Base-by-base conservation (phyloP, 2,329 filamentous ascomycete species). In the Domatiomyces globalis region DNA sequence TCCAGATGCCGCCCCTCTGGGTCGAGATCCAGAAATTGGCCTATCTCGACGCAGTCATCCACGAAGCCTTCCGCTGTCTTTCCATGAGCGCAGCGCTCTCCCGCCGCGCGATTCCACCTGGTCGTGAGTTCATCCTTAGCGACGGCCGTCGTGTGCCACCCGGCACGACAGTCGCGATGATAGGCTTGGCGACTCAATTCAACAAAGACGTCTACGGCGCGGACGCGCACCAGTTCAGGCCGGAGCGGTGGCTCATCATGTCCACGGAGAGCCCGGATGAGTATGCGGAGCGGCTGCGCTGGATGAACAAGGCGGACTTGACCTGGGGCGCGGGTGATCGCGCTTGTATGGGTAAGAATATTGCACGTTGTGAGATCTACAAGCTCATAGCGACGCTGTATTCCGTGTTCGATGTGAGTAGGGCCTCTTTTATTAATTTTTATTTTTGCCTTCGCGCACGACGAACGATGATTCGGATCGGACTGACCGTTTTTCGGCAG, bases 171-270 rank as follows among this genome's bases (percentile, higher is more conserved):
- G 51, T 45, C 49, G 56, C 29, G 49, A 50, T 50, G 2, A 18
- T 59, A 4, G n/a, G n/a, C 18, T 57, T 54, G n/a, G 53, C 54
- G 9, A 52, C 55, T 2, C 57, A 56, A 27, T 53, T 56, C 2
- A 59, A 63, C 25, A 65, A 62, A 42, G 71, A 73, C 44, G 57
- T 71, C 29, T 75, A 51, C 33, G 55, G 55, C 10, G 22, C 18
- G 6, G 49, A 53, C 36, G 48, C 42, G 18, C 18, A 53, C 9
- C n/a, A 20, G 12, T 56, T 56, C 43, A 19, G 54, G 18, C 54
- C 54, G 9, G 54, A 56, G 36, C 27, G 54, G n/a, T 54, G 52
- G 52, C 45, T 54, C n/a, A n/a, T n/a, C n/a, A n/a, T n/a, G n/a
- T n/a, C n/a, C n/a, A n/a, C n/a, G n/a, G n/a, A n/a, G n/a, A n/a